These are phyloP conservation scores for Eudorina sp. DNA, from an alignment of 139 green algal genomes.

Conservation along the genomic window DNA sequence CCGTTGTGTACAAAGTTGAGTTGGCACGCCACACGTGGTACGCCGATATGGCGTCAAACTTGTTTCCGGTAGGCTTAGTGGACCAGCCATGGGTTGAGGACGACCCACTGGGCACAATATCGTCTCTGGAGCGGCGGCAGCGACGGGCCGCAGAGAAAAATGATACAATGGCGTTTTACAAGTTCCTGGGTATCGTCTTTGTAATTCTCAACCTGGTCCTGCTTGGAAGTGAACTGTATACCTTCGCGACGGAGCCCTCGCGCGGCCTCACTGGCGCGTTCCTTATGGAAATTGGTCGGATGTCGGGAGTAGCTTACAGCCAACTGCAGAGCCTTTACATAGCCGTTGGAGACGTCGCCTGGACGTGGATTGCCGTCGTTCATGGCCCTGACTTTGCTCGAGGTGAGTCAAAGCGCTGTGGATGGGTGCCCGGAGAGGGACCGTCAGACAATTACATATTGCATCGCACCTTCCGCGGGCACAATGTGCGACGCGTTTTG, in stretches of 20 bases:
- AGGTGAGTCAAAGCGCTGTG: no score
- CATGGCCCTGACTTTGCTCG: constrained; percentile 20
- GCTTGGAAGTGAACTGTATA: constrained; percentile 10
- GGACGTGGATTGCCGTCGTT: constrained; percentile 7
- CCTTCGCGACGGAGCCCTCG: not conserved
- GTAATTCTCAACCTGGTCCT: not conserved
- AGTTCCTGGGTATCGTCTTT: constrained; percentile 14
- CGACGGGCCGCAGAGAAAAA: constrained; percentile 1
- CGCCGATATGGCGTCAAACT: constrained; percentile 37
- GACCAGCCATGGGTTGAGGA: constrained; percentile 25
- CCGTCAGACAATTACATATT: no score
- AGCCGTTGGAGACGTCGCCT: constrained; percentile 12
- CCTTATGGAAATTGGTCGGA: not conserved
- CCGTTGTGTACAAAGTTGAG: not conserved
- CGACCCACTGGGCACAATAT: not conserved
- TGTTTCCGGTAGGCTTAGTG: not conserved
- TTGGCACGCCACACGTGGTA: not conserved
- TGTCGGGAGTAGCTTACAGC: not conserved
- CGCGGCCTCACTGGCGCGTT: constrained; percentile 28
- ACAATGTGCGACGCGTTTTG: no score
- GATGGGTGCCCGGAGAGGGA: no score
- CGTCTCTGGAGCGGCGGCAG: constrained; percentile 6
- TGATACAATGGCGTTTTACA: constrained; percentile 26
- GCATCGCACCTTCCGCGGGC: no score
- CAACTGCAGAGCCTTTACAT: not conserved